phyloP scores from a whole-genome alignment of 2,329 filamentous ascomycete species.

The Colletotrichum orbiculare region DNA sequence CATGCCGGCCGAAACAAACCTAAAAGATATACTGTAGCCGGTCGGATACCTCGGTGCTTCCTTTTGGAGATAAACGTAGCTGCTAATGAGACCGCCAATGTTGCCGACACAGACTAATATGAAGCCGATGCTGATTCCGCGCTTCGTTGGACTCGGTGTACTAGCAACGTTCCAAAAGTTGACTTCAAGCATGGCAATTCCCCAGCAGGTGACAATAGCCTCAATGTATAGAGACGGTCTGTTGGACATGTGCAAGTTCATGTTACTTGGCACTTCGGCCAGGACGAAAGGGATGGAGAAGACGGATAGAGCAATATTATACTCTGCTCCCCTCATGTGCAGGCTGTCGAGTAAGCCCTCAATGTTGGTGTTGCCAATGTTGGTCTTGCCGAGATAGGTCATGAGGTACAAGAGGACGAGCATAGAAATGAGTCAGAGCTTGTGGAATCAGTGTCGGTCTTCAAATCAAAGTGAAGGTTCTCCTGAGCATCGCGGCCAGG shows the following conservation, averaged over 20 bases:
- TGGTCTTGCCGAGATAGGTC: constrained; percentile 47
- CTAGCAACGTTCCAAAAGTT: constrained; percentile 56
- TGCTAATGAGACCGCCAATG: constrained; percentile 45
- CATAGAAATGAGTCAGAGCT: constrained; percentile 44
- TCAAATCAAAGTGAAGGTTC: not conserved
- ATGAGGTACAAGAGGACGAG: constrained; percentile 45
- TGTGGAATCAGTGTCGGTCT: too few species aligned
- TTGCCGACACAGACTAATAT: constrained; percentile 52
- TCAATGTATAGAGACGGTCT: constrained; percentile 57
- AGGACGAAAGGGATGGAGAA: constrained; percentile 73
- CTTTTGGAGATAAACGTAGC: constrained; percentile 37
- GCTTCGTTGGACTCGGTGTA: constrained; percentile 49
- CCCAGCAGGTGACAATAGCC: constrained; percentile 47
- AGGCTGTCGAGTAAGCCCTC: constrained; percentile 66
- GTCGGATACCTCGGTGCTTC: constrained; percentile 37
- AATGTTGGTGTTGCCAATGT: constrained; percentile 63
- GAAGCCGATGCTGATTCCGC: constrained; percentile 54
- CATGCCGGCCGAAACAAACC: constrained; percentile 31
- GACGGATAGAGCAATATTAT: constrained; percentile 68
- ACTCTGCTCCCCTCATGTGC: constrained; percentile 63
- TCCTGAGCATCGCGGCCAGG: too few species aligned
- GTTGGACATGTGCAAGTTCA: constrained; percentile 51
- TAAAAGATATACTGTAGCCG: constrained; percentile 32
- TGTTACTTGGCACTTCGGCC: constrained; percentile 53
- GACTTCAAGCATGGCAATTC: constrained; percentile 52